Conservation (phyloP, 768 basidiomycete genomes). For the Russula dissimulans region DNA sequence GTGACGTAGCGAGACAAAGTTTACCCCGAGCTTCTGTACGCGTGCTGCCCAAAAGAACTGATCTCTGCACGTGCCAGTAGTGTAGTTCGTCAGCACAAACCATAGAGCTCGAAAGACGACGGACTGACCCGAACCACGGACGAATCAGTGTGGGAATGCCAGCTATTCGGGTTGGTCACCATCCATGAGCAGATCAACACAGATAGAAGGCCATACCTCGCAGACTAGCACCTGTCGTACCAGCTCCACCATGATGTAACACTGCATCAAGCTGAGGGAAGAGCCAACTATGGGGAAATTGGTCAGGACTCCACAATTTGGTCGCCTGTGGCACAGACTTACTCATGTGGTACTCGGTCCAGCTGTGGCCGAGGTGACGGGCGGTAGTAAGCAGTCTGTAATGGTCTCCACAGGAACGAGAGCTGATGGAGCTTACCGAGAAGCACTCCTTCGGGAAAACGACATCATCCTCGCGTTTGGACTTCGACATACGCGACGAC, state of each 20-base stretch:
- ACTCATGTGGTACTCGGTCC: conserved; percentile 62
- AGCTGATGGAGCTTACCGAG: conserved; percentile 23
- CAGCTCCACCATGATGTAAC: conserved; percentile 62
- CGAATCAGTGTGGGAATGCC: conserved; percentile 61
- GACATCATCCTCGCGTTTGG: conserved; percentile 31
- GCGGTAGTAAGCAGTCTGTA: background rate
- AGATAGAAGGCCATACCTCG: conserved; percentile 26
- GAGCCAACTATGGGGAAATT: conserved; percentile 36
- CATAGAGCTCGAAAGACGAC: background rate
- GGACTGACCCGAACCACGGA: conserved; percentile 51
- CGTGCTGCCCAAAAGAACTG: conserved; percentile 58
- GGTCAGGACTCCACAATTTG: background rate
- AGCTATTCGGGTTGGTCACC: conserved; percentile 22
- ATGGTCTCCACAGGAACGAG: background rate
- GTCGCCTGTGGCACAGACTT: conserved; percentile 12
- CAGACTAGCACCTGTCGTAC: conserved; percentile 60
- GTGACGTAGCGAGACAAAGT: conserved; percentile 15
- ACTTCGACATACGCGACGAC: conserved; percentile 46
- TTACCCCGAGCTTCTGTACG: conserved; percentile 53
- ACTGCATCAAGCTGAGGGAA: conserved; percentile 54
- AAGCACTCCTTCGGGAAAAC: conserved; percentile 45
- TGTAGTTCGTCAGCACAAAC: background rate
- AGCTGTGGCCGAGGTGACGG: conserved; percentile 26
- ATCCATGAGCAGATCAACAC: background rate
- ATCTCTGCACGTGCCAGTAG: conserved; percentile 27